Percentiles rank a stretch among this genome's conserved stretches.
phyloP scores from a whole-genome alignment of 2,329 filamentous ascomycete genomes.

The Corinectria fuckeliana region DNA sequence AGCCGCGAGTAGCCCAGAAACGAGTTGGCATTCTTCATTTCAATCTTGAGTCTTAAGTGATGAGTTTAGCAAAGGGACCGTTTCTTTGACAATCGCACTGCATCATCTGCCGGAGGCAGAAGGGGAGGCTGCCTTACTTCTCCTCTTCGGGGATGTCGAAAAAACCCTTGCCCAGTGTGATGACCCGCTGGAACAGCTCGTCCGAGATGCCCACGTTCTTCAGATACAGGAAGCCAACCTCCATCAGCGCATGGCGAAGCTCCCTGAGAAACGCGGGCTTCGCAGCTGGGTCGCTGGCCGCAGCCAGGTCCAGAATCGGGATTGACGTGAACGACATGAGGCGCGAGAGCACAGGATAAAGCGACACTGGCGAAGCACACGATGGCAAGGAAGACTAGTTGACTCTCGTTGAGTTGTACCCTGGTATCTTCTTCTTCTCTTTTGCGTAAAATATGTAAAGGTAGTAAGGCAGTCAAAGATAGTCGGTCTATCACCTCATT shows the following conservation, averaged over 20 bases:
- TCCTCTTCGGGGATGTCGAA: slow-evolving; percentile 79
- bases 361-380: neutral
- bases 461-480: slow-evolving; percentile 17
- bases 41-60: slow-evolving; percentile 63
- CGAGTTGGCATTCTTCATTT: slow-evolving; percentile 76
- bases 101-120: neutral
- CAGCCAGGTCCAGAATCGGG: slow-evolving; percentile 77
- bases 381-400: neutral
- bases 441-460: slow-evolving; percentile 13
- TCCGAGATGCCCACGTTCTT: slow-evolving; percentile 78
- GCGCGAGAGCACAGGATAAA: neutral
- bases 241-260: slow-evolving; percentile 77
- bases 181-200: slow-evolving; percentile 68
- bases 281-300: slow-evolving; percentile 66
- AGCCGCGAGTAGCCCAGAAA: slow-evolving; percentile 75
- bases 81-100: too few species aligned
- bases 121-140: slow-evolving; percentile 60
- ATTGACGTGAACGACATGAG: slow-evolving; percentile 76
- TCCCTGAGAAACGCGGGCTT: slow-evolving; percentile 76
- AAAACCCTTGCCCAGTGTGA: slow-evolving; percentile 72
- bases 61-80: slow-evolving; percentile 1
- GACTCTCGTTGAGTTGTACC: slow-evolving; percentile 26
- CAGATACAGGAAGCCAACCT: slow-evolving; percentile 89
- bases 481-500: slow-evolving; percentile 33
- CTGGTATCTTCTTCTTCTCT: slow-evolving; percentile 29